Evolutionary conservation across 176 grass and related monocot genomes (phyloP).

Genomic region (Musa acuminata): DNA sequence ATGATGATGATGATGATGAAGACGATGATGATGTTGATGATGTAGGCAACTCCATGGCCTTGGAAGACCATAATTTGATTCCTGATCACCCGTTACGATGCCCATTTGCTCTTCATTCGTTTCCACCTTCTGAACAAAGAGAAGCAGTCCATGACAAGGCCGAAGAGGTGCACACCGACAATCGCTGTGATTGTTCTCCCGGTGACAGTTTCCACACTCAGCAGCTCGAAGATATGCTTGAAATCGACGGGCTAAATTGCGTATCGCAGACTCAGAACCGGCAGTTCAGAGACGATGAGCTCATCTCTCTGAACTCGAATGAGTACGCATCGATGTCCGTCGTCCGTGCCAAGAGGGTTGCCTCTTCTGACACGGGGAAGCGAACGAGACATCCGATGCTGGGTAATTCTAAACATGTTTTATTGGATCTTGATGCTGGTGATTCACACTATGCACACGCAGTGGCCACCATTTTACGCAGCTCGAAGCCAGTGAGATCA

Average conservation of each 20-base stretch:
- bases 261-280: not conserved
- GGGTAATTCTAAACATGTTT: conserved; percentile 3
- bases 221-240: conserved; percentile 12
- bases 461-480: conserved; percentile 26
- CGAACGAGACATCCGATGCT: not conserved
- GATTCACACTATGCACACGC: conserved; percentile 28
- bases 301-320: conserved; percentile 18
- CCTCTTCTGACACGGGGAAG: not conserved
- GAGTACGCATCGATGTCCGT: not conserved
- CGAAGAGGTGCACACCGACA: conserved; percentile 1
- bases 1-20: not conserved
- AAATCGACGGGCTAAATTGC: conserved; percentile 4
- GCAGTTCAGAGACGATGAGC: conserved; percentile 27
- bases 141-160: conserved; percentile 10
- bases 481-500: conserved; percentile 9
- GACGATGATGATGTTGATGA: not conserved
- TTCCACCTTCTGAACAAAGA: conserved; percentile 9
- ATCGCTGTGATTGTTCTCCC: conserved; percentile 34
- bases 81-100: not conserved
- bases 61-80: not conserved
- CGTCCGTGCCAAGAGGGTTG: not conserved
- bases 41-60: not conserved
- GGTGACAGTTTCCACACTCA: conserved; percentile 18
- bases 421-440: conserved; percentile 29
- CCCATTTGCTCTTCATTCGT: not conserved